Evolutionary conservation across 108 stramenopile genomes (phyloP).

Genomic region (Pseudonitzschia multiseries): DNA sequence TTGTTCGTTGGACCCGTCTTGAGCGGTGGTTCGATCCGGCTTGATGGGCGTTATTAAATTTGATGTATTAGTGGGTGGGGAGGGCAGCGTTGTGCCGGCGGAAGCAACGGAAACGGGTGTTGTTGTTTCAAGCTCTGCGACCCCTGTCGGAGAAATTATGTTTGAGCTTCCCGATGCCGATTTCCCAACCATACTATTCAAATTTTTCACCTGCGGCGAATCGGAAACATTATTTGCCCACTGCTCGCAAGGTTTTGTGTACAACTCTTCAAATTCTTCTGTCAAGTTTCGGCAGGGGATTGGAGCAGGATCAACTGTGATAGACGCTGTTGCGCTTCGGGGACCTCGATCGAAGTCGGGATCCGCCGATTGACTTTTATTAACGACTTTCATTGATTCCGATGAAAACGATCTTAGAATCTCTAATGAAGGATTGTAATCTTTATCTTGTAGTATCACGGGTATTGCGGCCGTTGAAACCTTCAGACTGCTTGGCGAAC

Average conservation of each 20-base stretch:
- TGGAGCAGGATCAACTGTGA: slow-evolving; percentile 14
- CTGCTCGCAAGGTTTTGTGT: slow-evolving; percentile 19
- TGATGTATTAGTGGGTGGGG: neutral
- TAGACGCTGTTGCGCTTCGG: slow-evolving; percentile 2
- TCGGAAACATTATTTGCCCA: slow-evolving; percentile 18
- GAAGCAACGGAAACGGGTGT: neutral
- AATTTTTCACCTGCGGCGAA: slow-evolving; percentile 15
- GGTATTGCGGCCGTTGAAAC: slow-evolving; percentile 14
- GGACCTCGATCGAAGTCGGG: slow-evolving; percentile 17
- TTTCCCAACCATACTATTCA: neutral
- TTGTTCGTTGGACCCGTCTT: neutral
- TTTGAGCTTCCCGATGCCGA: neutral
- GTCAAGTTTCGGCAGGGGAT: slow-evolving; percentile 55
- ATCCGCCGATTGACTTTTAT: slow-evolving; percentile 14
- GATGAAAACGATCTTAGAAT: slow-evolving; percentile 16
- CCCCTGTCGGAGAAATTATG: slow-evolving; percentile 50
- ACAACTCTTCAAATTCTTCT: slow-evolving; percentile 58
- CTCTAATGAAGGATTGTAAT: slow-evolving; percentile 13
- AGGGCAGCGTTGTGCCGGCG: neutral
- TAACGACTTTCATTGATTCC: slow-evolving; percentile 12
- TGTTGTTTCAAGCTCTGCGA: slow-evolving; percentile 28
- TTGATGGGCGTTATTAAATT: slow-evolving; percentile 7
- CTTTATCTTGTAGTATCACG: slow-evolving; percentile 12
- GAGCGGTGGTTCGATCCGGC: neutral
- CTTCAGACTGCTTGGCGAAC: slow-evolving; percentile 10